Conservation (phyloP, 2,329 filamentous ascomycete species). For the Fusarium transvaalense region DNA sequence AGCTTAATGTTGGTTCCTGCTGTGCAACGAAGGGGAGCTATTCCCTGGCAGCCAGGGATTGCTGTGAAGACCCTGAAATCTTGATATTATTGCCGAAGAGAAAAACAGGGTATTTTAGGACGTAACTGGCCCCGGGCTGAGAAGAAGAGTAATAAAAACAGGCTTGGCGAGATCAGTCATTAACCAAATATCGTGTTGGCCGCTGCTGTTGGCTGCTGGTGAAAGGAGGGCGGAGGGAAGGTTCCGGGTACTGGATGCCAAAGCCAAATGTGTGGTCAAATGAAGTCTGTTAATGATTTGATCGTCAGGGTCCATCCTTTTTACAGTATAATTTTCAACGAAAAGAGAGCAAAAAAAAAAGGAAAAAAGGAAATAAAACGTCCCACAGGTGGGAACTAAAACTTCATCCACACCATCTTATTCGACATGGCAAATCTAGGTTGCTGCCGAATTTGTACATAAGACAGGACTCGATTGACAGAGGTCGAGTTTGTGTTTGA, state of each 20-base stretch:
- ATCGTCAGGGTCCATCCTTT: constrained; percentile 44
- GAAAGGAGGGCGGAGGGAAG: constrained; percentile 29
- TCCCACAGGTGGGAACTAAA: constrained; percentile 32
- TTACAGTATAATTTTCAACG: constrained; percentile 11
- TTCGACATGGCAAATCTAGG: constrained; percentile 1
- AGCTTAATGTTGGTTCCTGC: constrained; percentile 13
- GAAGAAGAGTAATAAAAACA: constrained; percentile 7
- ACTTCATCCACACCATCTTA: constrained; percentile 17
- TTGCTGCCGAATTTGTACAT: constrained; percentile 3
- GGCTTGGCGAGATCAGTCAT: constrained; percentile 10
- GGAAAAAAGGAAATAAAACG: constrained; percentile 3
- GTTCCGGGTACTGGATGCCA: constrained; percentile 19
- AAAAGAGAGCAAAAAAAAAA: not conserved
- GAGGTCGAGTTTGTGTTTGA: not conserved
- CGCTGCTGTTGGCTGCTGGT: constrained; percentile 2
- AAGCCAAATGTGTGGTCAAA: constrained; percentile 12
- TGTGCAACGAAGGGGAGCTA: constrained; percentile 22
- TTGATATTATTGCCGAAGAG: constrained; percentile 16
- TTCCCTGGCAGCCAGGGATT: constrained; percentile 25
- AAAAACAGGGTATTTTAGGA: constrained; percentile 7
- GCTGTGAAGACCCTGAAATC: constrained; percentile 24
- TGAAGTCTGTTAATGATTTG: constrained; percentile 34
- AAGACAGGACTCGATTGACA: not conserved
- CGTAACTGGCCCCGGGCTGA: not conserved
- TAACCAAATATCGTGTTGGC: constrained; percentile 4